Conservation (phyloP, 108 stramenopile species). For the Parmales sp. region DNA sequence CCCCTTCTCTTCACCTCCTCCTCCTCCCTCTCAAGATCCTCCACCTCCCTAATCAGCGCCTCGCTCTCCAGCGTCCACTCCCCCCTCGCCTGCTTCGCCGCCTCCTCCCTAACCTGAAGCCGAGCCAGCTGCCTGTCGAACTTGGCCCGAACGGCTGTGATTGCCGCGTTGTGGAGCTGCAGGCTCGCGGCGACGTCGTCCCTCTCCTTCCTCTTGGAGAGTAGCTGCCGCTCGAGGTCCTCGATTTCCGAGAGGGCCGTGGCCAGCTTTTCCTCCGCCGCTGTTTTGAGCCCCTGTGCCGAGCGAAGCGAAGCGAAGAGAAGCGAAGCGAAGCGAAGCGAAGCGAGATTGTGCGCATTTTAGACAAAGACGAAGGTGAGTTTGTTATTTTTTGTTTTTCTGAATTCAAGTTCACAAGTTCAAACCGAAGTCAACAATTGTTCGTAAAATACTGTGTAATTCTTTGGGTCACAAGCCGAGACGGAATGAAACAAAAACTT, state of each 20-base stretch:
- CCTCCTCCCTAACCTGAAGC: constrained; percentile 60
- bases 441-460: not conserved
- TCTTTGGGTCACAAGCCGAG: not conserved
- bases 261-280: constrained; percentile 33
- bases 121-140: constrained; percentile 59
- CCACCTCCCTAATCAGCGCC: constrained; percentile 60
- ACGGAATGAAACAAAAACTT: constrained; percentile 10
- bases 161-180: constrained; percentile 45
- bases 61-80: constrained; percentile 66
- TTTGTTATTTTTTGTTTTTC: too few relatives aligned
- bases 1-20: not conserved
- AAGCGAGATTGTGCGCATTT: too few relatives aligned
- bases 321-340: too few relatives aligned
- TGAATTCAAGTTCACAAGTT: too few relatives aligned
- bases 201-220: not conserved
- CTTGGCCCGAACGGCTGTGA: constrained; percentile 51
- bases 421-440: not conserved
- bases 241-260: constrained; percentile 53
- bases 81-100: constrained; percentile 51
- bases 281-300: not conserved
- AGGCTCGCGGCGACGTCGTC: constrained; percentile 36
- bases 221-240: constrained; percentile 46
- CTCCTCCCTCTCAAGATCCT: constrained; percentile 43
- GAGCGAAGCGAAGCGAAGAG: too few relatives aligned
- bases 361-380: too few relatives aligned